Conservation (phyloP, 2,329 filamentous ascomycete genomes). For the Colletotrichum sp. region DNA sequence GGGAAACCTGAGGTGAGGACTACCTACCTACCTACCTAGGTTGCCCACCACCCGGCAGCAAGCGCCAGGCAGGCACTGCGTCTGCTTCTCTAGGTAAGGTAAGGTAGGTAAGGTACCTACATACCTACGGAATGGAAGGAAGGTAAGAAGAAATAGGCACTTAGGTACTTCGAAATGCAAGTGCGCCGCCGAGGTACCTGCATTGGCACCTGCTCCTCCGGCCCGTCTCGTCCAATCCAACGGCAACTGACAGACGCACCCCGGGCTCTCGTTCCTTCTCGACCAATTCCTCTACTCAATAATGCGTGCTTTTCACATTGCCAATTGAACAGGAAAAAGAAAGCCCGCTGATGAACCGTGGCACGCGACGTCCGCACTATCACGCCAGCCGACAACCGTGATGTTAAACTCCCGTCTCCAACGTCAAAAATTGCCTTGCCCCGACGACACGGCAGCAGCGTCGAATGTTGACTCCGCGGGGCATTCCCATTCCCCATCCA, state of each 20-base stretch:
- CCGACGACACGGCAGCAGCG: background rate
- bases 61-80: background rate
- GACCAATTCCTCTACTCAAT: background rate
- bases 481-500: background rate
- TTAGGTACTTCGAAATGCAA: background rate
- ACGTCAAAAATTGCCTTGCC: background rate
- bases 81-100: background rate
- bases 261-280: background rate
- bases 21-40: too few relatives aligned
- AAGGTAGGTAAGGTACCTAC: background rate
- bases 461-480: background rate
- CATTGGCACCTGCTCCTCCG: slow-evolving; percentile 11
- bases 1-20: background rate
- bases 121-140: background rate
- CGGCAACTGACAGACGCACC: slow-evolving; percentile 15
- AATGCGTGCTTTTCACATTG: background rate
- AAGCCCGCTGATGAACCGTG: background rate
- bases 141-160: background rate
- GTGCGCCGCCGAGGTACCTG: slow-evolving; percentile 10
- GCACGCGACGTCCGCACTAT: background rate
- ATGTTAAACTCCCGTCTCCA: background rate
- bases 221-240: slow-evolving; percentile 4
- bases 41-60: background rate
- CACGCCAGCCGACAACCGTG: background rate
- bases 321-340: background rate